Conservation (phyloP, 2,329 filamentous ascomycete genomes). For the Sporothrix protearum region DNA sequence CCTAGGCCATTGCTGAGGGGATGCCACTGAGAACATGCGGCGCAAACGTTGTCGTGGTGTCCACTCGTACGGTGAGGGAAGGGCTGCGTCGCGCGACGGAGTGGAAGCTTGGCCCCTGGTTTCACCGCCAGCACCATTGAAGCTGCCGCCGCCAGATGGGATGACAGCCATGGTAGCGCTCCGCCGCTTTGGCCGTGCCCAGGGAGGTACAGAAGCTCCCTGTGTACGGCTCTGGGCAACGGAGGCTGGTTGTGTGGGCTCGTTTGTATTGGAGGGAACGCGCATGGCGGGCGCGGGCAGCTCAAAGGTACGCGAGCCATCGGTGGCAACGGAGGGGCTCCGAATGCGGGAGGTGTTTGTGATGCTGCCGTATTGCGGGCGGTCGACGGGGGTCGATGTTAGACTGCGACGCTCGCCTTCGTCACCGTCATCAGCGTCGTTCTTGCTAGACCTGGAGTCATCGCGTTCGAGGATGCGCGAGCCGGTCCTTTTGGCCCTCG, state of each 20-base stretch:
- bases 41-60: conserved; percentile 36
- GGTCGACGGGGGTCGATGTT: conserved; percentile 38
- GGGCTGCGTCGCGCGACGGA: conserved; percentile 15
- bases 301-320: conserved; percentile 42
- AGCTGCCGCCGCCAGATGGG: not conserved
- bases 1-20: conserved; percentile 28
- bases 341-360: conserved; percentile 41
- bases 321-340: conserved; percentile 26
- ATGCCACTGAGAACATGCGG: conserved; percentile 42
- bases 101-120: conserved; percentile 28
- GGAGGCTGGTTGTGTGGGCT: conserved; percentile 26
- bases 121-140: not conserved
- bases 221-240: not conserved
- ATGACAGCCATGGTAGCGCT: conserved; percentile 3
- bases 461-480: not conserved
- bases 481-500: conserved; percentile 20
- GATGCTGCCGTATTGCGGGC: conserved; percentile 54
- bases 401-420: conserved; percentile 42
- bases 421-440: not conserved
- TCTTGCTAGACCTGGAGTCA: conserved; percentile 6
- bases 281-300: conserved; percentile 54
- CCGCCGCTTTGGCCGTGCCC: not conserved
- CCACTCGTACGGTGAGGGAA: conserved; percentile 23
- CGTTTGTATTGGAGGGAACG: conserved; percentile 36
- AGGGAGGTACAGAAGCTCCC: not conserved